phyloP scores from a whole-genome alignment of 1,139 yeast species.

The Geotrichum candidum region DNA sequence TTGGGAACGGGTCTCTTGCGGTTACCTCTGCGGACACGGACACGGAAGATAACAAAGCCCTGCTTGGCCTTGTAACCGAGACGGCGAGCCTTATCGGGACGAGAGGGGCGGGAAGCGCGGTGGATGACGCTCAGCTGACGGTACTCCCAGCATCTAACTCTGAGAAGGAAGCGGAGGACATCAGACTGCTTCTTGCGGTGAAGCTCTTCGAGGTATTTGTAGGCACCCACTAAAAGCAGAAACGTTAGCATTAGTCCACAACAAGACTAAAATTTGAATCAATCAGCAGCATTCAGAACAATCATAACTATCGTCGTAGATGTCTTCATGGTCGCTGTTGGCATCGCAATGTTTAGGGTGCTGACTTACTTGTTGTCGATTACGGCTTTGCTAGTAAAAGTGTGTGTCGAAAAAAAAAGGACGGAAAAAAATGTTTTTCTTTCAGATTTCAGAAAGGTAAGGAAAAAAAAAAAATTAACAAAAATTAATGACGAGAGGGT shows the following conservation, averaged over 20 bases:
- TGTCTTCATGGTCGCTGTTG: background rate
- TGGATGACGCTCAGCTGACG: conserved; percentile 98
- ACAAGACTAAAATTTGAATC: background rate
- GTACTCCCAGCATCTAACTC: conserved; percentile 99
- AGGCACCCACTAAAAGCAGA: conserved; percentile 73
- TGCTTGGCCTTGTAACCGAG: conserved; percentile 99
- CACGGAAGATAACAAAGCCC: conserved; percentile 97
- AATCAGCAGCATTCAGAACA: background rate
- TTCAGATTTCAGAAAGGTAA: background rate
- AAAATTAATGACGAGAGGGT: background rate
- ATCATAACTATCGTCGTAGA: background rate
- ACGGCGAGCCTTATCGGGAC: conserved; percentile 99
- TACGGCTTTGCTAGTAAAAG: conserved; percentile 16
- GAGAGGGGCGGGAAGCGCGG: conserved; percentile 98
- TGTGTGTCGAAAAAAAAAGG: background rate
- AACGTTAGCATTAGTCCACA: background rate
- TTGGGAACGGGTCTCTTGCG: conserved; percentile 99
- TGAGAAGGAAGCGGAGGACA: conserved; percentile 95
- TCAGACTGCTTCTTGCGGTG: conserved; percentile 99
- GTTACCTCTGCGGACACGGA: conserved; percentile 99
- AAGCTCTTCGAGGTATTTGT: conserved; percentile 98
- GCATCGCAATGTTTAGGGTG: background rate
- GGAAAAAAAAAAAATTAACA: background rate
- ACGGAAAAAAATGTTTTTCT: background rate
- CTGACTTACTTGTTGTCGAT: conserved; percentile 17